Conservation (phyloP, 2,329 filamentous ascomycete genomes). For the Blastomyces emzantsi region DNA sequence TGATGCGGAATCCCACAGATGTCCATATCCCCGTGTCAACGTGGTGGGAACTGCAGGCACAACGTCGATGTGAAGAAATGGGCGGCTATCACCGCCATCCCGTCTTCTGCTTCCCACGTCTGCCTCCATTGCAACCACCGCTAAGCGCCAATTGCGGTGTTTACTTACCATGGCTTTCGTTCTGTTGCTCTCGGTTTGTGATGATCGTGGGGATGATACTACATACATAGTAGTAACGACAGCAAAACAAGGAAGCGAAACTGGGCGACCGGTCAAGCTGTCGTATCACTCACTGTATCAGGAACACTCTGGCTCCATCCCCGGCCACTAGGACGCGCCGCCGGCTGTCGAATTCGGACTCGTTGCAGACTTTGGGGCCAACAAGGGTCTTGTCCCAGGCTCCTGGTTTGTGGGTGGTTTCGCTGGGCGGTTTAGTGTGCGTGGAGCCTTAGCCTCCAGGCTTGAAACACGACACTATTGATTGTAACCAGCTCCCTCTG, state of each 20-base stretch:
- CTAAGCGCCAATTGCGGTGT: background rate
- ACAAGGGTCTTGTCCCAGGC: constrained; percentile 15
- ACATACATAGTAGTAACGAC: too few relatives aligned
- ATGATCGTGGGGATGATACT: background rate
- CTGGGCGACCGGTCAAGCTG: background rate
- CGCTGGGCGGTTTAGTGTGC: constrained; percentile 2
- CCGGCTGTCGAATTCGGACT: background rate
- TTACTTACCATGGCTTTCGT: background rate
- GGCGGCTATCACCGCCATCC: too few relatives aligned
- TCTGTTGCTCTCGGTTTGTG: background rate
- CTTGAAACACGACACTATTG: background rate
- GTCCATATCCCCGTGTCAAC: background rate
- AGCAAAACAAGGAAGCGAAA: background rate
- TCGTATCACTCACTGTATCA: too few relatives aligned
- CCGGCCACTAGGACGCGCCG: background rate
- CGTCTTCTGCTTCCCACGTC: too few relatives aligned
- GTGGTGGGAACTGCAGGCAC: too few relatives aligned
- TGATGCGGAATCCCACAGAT: background rate
- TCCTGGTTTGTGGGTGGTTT: constrained; percentile 6
- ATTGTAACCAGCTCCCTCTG: background rate
- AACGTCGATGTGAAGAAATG: too few relatives aligned
- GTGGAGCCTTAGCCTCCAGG: background rate
- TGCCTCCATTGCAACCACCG: too few relatives aligned
- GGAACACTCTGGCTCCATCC: background rate
- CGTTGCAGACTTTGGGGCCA: background rate